Percentiles rank a stretch among this genome's conserved stretches.
Evolutionary conservation across 768 basidiomycete genomes (phyloP).

Genomic region (Mycena filopes): DNA sequence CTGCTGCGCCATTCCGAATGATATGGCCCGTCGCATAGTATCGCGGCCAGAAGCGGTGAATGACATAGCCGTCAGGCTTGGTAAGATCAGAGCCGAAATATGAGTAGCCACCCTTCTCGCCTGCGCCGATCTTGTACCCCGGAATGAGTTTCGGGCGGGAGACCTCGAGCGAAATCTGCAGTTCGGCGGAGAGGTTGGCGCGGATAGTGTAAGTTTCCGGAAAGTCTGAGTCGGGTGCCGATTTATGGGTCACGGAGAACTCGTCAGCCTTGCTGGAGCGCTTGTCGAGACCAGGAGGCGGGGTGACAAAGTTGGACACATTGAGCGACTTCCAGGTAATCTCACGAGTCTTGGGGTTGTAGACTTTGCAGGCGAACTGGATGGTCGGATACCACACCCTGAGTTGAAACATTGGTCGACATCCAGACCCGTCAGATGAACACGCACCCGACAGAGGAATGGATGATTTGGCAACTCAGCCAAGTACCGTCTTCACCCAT

Average conservation of each 20-base stretch:
- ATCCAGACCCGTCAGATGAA: conserved; percentile 15
- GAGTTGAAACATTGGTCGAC: conserved; percentile 24
- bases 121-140: conserved; percentile 93
- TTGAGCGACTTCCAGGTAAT: conserved; percentile 89
- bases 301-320: conserved; percentile 80
- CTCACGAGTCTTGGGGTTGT: conserved; percentile 80
- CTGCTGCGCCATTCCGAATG: conserved; percentile 71
- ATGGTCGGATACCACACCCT: conserved; percentile 95
- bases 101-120: conserved; percentile 88
- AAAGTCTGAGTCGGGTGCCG: conserved; percentile 62
- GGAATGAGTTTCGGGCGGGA: conserved; percentile 74
- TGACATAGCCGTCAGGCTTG: conserved; percentile 85
- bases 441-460: conserved; percentile 88
- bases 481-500: conserved; percentile 82
- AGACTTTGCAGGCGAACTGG: conserved; percentile 92
- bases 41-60: conserved; percentile 93
- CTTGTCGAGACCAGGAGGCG: conserved; percentile 84
- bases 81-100: conserved; percentile 80
- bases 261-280: conserved; percentile 88
- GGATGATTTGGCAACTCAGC: conserved; percentile 87
- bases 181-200: conserved; percentile 81
- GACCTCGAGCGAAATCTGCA: conserved; percentile 84
- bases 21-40: conserved; percentile 71
- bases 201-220: conserved; percentile 84
- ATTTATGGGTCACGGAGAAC: conserved; percentile 78